phyloP scores from a whole-genome alignment of 805 yeast species.

The Candida tammaniensis region DNA sequence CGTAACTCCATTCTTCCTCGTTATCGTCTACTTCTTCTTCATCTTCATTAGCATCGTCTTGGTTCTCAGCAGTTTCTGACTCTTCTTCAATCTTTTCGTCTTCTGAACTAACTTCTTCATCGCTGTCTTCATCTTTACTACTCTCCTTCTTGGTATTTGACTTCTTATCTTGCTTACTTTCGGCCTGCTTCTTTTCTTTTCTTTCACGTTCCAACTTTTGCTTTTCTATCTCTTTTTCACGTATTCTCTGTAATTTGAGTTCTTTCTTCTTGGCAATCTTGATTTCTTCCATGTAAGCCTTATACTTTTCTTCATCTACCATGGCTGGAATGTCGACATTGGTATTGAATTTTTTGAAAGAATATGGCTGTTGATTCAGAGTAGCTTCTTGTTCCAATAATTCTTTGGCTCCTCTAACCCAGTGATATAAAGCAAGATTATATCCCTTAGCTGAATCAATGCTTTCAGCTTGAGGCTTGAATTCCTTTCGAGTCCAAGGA shows the following conservation, averaged over 20 bases:
- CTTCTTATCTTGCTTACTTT: constrained; percentile 5
- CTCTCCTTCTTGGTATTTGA: constrained; percentile 4
- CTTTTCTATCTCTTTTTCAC: constrained; percentile 15
- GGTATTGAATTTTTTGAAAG: constrained; percentile 74
- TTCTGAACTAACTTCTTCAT: constrained; percentile 4
- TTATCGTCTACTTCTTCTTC: constrained; percentile 5
- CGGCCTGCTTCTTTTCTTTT: constrained; percentile 4
- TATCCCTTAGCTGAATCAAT: constrained; percentile 3
- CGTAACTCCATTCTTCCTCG: constrained; percentile 32
- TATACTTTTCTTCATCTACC: constrained; percentile 57
- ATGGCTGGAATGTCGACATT: constrained; percentile 68
- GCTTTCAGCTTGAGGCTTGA: constrained; percentile 51
- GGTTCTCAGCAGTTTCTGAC: constrained; percentile 8
- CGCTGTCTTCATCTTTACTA: constrained; percentile 1
- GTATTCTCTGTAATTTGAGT: constrained; percentile 12
- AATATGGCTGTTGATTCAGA: constrained; percentile 43
- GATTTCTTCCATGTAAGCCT: constrained; percentile 45
- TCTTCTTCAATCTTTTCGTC: constrained; percentile 5
- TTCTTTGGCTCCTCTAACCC: constrained; percentile 77
- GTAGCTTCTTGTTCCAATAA: constrained; percentile 24
- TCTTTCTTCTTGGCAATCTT: constrained; percentile 21
- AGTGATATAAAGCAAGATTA: constrained; percentile 54
- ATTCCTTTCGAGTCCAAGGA: constrained; percentile 76
- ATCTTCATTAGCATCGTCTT: constrained; percentile 3
- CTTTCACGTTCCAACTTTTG: constrained; percentile 14